Evolutionary conservation across 129 eudicot genomes (phyloP), one percentile per base, ranked within the genome.

Genomic region (Apium graveolens): DNA sequence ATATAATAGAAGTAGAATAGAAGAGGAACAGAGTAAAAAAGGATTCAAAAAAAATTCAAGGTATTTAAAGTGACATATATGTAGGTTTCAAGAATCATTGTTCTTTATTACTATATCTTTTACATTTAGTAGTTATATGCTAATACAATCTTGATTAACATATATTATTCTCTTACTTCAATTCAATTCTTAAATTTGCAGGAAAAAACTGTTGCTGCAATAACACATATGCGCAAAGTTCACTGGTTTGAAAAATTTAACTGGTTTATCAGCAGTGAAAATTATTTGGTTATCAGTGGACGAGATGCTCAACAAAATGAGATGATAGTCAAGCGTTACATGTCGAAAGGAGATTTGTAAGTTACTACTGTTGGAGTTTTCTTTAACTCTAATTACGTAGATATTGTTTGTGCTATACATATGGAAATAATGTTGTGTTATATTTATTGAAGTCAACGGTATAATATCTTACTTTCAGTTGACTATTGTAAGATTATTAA

Each of bases 231-330:
- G 82, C 92, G 98, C 12, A 95, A 95, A 85, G 98, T 95, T 74
- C 98, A 91, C 86, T 95, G 98, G 98, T 95, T 95, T 82, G 98
- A 95, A 87, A 95, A 95, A 81, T 95, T 95, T 71, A 91, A 95
- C 81, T 95, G 98, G 98, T 95, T 95, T 76, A 88, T 95, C 84
- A 95, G 94, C 89, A 95, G 97, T 76, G 98, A 95, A 85, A 95
- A 95, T 81, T 95, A 95, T 86, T 83, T 95, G 82, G 87, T 95
- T 78, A 88, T 95, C 74, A 95, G 98, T 80, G 98, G 98, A 73
- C 97, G 97, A 51, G 98, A 95, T 91, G 98, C 97, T 81, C 98
- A 95, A 78, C 98, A 95, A 79, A 95, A 95, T 84, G 98, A 95
- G 91, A 90, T 95, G 98, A 91, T 95, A 76, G 98, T 95, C 80